Conservation (phyloP, 306 rosid genomes). For the Cucumis hystrix region DNA sequence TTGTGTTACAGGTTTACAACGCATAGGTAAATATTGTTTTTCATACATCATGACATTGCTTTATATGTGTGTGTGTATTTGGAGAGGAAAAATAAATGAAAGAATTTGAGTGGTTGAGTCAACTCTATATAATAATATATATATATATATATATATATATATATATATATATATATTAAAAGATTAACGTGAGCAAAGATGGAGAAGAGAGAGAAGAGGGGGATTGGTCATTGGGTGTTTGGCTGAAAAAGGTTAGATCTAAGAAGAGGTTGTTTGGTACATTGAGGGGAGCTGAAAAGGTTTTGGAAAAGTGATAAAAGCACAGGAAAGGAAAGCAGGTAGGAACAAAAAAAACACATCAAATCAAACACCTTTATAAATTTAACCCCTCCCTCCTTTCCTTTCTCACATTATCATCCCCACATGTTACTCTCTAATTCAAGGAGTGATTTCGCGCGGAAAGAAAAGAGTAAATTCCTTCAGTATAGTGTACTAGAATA, state of each 20-base stretch:
- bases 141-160: no score
- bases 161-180: background rate
- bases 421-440: background rate
- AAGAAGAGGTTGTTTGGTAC: constrained; percentile 16
- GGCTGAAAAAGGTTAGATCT: constrained; percentile 11
- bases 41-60: background rate
- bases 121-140: background rate
- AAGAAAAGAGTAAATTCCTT: background rate
- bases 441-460: background rate
- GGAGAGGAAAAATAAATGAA: background rate
- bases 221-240: background rate
- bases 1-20: background rate
- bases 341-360: constrained; percentile 51
- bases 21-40: background rate
- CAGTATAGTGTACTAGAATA: background rate
- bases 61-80: background rate
- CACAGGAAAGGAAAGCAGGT: background rate
- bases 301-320: constrained; percentile 25
- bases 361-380: constrained; percentile 41
- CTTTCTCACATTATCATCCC: background rate
- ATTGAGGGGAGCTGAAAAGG: constrained; percentile 20
- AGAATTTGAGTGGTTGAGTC: background rate
- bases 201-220: no score
- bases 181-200: background rate
- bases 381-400: constrained; percentile 4